Base-by-base conservation (phyloP, 805 yeast species). In the Metschnikowia cerradonensis region DNA sequence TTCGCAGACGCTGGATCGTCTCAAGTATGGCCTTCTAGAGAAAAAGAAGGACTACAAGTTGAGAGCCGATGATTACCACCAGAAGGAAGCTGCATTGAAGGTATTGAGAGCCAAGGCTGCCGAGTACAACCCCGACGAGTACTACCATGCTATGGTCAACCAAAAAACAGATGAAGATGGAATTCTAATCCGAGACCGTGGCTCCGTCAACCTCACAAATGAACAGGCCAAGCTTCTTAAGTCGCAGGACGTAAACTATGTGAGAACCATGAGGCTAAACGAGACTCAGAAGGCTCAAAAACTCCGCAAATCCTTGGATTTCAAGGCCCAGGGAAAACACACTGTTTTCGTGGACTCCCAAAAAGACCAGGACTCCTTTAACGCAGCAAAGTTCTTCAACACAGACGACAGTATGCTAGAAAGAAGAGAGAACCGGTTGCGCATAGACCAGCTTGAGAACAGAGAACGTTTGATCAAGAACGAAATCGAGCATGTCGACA, bases 91-190 rank as follows among this genome's bases (percentile, higher is more conserved):
- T 14, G 83, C 81, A 35, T 60, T 94, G 47, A 88, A 87, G 69
- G 76, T 85, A 1, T 77, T 94, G 51, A 82, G 87, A 57, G 75
- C 76, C 39, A 92, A 90, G 64, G 95, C 88, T 1, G 72, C 77
- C 35, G 76, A 77, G 41, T 79, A 90, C 59, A 94, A 94, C 65
- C 96, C 95, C 14, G 99, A 94, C 77, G 99, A 94, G 68, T 94
- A 87, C 72, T 90, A 92, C 68, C 96, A 90, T 80, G 94, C 90
- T 19, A 94, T 94, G 99, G 80, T 84, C 32, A 75, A 78, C 13
- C 74, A 76, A 53, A 78, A 76, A 60, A 82, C 94, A 4, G 96
- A 90, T 56, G 70, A 75, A 2, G 72, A 78, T 10, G 97, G 97
- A 1, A 76, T 88, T 7, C 62, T 86, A 45, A 66, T 86, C 10